These are phyloP conservation scores for Ceratobasidium sp. DNA, from an alignment of 1,284 basidiomycete genomes.

Conservation along the genomic window DNA sequence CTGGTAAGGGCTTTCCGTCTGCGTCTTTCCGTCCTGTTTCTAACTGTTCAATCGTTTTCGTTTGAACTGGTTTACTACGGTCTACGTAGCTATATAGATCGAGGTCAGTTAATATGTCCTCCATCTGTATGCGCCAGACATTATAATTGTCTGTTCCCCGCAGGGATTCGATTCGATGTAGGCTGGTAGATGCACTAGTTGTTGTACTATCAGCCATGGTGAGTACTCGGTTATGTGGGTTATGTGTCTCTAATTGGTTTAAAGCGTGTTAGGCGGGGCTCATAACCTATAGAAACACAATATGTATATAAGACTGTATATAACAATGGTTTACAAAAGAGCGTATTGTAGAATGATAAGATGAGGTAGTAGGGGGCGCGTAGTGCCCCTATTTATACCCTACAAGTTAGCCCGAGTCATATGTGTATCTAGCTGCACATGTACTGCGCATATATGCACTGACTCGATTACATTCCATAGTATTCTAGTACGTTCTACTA, in stretches of 20 bases:
- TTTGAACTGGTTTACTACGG: not conserved
- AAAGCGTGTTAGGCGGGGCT: slow-evolving; percentile 2
- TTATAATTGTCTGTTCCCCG: slow-evolving; percentile 12
- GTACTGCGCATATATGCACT: too few species aligned
- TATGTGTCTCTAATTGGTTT: not conserved
- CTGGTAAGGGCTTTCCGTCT: not conserved
- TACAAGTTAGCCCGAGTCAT: too few species aligned
- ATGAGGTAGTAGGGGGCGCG: too few species aligned
- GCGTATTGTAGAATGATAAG: too few species aligned
- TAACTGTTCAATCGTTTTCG: not conserved
- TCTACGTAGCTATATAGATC: not conserved
- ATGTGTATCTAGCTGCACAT: too few species aligned
- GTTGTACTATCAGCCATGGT: not conserved
- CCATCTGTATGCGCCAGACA: slow-evolving; percentile 21
- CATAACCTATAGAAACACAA: slow-evolving; percentile 7
- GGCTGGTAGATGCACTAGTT: not conserved
- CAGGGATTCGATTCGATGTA: not conserved
- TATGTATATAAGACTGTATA: too few species aligned
- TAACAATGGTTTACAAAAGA: too few species aligned
- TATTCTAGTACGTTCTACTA: too few species aligned
- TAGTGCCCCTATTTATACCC: too few species aligned
- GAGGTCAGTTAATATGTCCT: slow-evolving; percentile 14
- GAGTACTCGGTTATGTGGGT: not conserved
- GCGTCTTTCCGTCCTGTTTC: not conserved
- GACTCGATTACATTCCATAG: too few species aligned